Conservation (phyloP, 73 alveolate species). For the Durusdinium trenchii region DNA sequence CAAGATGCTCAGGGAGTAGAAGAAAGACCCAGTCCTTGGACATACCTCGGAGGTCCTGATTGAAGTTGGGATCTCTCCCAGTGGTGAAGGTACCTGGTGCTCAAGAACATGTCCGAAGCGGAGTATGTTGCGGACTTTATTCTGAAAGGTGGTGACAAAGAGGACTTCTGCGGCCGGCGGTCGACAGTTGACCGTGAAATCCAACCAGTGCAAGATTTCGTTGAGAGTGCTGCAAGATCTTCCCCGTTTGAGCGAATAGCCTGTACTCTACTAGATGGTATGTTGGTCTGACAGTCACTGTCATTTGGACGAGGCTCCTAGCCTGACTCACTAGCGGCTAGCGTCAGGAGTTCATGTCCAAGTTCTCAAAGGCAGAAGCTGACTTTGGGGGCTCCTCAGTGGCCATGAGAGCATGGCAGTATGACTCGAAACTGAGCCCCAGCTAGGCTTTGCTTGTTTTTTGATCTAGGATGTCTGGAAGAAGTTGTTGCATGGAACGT, state of each 20-base stretch:
- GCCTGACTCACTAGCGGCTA: background rate
- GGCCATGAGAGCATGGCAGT: too few relatives aligned
- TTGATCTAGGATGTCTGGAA: too few relatives aligned
- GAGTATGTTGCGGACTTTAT: conserved; percentile 86
- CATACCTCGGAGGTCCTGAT: background rate
- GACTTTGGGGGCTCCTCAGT: too few relatives aligned
- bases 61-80: background rate
- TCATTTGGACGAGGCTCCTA: background rate
- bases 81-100: conserved; percentile 49
- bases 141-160: conserved; percentile 66
- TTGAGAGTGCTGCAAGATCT: background rate
- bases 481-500: too few relatives aligned
- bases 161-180: background rate
- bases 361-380: conserved; percentile 51
- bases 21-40: background rate
- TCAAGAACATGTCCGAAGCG: conserved; percentile 89
- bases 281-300: background rate
- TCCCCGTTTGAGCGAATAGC: background rate
- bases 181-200: background rate
- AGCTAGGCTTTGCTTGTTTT: too few relatives aligned
- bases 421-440: too few relatives aligned
- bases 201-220: background rate
- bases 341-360: conserved; percentile 84
- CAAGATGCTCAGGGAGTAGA: background rate
- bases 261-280: too few relatives aligned